These are phyloP conservation scores for Epichloe uncinata DNA, from an alignment of 2,329 filamentous ascomycete genomes.

Conservation along the genomic window DNA sequence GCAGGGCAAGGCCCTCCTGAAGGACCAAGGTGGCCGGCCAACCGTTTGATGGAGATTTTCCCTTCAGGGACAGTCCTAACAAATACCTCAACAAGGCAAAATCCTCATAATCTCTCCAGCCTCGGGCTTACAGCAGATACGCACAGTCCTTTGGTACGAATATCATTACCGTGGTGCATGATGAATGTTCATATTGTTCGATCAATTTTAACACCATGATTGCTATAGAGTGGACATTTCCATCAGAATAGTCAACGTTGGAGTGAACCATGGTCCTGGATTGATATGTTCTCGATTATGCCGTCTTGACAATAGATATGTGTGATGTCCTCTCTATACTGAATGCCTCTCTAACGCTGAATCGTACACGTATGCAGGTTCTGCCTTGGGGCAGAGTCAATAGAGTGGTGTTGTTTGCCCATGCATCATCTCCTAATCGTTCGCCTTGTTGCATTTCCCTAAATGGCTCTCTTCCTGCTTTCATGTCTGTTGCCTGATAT, in stretches of 20 bases:
- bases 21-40: background rate
- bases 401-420: conserved; percentile 21
- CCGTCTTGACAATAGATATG: conserved; percentile 2
- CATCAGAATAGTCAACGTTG: background rate
- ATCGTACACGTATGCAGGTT: conserved; percentile 19
- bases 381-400: conserved; percentile 10
- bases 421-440: conserved; percentile 11
- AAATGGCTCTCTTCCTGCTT: background rate
- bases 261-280: background rate
- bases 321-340: conserved; percentile 10
- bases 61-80: too few species aligned
- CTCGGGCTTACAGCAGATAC: too few species aligned
- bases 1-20: conserved; percentile 47
- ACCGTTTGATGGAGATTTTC: background rate
- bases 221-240: background rate
- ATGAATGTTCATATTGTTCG: too few species aligned
- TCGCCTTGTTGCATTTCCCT: background rate
- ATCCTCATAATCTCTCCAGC: too few species aligned
- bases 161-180: too few species aligned
- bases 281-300: background rate
- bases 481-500: conserved; percentile 1
- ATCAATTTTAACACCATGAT: background rate
- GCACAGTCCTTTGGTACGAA: too few species aligned
- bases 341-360: conserved; percentile 6
- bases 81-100: too few species aligned